These are phyloP conservation scores for Phyllostachys edulis DNA, from an alignment of 176 grass and related monocot genomes.

Conservation along the genomic window DNA sequence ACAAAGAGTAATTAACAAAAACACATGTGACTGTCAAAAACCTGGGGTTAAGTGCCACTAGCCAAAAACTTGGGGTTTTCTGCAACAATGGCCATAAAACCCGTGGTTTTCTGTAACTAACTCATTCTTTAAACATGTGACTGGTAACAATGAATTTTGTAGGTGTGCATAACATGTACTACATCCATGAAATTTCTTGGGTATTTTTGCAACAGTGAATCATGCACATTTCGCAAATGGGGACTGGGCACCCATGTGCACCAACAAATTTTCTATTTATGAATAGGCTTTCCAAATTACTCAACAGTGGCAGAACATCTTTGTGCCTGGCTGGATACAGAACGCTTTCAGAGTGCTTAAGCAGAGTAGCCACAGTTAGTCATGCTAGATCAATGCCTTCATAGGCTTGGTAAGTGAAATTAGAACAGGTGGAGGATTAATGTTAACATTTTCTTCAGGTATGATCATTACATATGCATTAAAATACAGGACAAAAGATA, in stretches of 20 bases:
- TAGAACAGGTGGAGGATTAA: no score
- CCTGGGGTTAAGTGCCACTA: not conserved
- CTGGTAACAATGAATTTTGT: not conserved
- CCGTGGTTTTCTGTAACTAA: not conserved
- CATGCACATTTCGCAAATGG: not conserved
- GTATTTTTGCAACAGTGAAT: not conserved
- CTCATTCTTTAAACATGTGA: not conserved
- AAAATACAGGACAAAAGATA: constrained; percentile 22
- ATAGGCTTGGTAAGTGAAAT: no score
- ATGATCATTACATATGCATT: no score
- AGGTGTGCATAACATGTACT: not conserved
- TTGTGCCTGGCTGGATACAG: not conserved
- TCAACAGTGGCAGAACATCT: not conserved
- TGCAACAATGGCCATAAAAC: not conserved
- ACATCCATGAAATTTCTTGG: not conserved
- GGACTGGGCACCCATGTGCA: not conserved
- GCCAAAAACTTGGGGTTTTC: not conserved
- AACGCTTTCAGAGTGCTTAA: constrained; percentile 2
- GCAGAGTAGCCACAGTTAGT: not conserved
- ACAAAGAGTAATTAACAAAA: no score
- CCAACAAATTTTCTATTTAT: constrained; percentile 11
- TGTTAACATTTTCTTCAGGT: no score
- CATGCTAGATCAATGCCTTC: not conserved
- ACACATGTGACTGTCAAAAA: not conserved
- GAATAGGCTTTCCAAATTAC: constrained; percentile 16